Evolutionary conservation across 2,329 filamentous ascomycete genomes (phyloP).

Genomic region (Dactylellina leptospora): DNA sequence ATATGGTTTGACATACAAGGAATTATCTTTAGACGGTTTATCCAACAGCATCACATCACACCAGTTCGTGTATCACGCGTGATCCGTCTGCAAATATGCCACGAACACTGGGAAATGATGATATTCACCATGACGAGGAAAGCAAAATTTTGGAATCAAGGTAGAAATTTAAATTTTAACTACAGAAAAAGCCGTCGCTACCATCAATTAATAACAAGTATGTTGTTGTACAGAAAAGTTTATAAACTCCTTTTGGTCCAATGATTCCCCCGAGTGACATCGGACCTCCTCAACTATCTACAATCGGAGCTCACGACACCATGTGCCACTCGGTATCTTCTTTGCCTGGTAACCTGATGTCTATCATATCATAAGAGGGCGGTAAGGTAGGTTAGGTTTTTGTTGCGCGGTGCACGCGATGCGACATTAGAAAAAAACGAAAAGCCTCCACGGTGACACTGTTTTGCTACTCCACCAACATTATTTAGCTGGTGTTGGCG

Average conservation of each 20-base stretch:
- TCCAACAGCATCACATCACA: too few species aligned
- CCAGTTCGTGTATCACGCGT: too few species aligned
- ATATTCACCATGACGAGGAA: background rate
- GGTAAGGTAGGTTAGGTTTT: background rate
- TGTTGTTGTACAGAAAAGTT: slow-evolving; percentile 43
- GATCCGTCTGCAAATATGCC: too few species aligned
- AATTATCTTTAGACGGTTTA: too few species aligned
- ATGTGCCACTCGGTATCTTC: background rate
- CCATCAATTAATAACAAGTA: slow-evolving; percentile 34
- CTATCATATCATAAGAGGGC: background rate
- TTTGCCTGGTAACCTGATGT: background rate
- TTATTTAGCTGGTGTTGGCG: too few species aligned
- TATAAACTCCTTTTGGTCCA: slow-evolving; percentile 25
- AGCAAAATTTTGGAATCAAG: slow-evolving; percentile 10
- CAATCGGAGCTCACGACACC: slow-evolving; percentile 15
- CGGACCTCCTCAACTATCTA: slow-evolving; percentile 18
- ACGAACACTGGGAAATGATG: background rate
- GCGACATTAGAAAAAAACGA: background rate
- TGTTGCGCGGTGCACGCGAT: too few species aligned
- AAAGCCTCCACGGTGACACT: too few species aligned
- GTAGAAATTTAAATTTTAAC: slow-evolving; percentile 38
- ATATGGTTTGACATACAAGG: too few species aligned
- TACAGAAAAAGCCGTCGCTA: slow-evolving; percentile 46
- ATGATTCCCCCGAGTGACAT: slow-evolving; percentile 1
- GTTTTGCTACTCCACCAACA: too few species aligned